Evolutionary conservation across 2,329 filamentous ascomycete genomes (phyloP).

Genomic region (Chaetomiaceae sp.): DNA sequence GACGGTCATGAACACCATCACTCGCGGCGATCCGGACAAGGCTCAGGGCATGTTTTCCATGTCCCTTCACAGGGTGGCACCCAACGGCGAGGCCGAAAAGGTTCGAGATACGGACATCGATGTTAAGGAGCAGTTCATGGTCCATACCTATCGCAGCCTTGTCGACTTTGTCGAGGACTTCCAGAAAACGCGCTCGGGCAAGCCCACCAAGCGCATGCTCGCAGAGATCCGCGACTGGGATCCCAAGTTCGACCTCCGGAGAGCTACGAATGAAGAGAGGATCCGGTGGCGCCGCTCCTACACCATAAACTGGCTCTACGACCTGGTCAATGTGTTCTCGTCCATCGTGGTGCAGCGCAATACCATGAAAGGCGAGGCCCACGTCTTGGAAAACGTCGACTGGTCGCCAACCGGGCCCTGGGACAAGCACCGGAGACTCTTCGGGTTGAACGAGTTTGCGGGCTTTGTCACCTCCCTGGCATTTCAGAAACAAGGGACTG

Average conservation of each 20-base stretch:
- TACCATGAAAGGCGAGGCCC: constrained; percentile 32
- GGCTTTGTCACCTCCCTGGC: constrained; percentile 40
- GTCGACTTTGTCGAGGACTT: constrained; percentile 44
- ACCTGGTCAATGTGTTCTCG: constrained; percentile 45
- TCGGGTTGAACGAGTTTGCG: constrained; percentile 44
- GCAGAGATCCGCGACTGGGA: constrained; percentile 38
- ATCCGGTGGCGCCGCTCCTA: constrained; percentile 44
- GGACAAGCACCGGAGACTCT: constrained; percentile 36
- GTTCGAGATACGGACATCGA: constrained; percentile 31
- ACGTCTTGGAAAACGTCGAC: constrained; percentile 35
- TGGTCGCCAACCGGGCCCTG: constrained; percentile 40
- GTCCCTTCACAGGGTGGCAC: constrained; percentile 1
- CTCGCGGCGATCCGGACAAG: constrained; percentile 34
- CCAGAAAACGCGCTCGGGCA: constrained; percentile 40
- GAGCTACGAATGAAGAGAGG: constrained; percentile 36
- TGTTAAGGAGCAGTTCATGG: constrained; percentile 41
- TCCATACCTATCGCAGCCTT: constrained; percentile 40
- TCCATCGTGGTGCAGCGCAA: constrained; percentile 37
- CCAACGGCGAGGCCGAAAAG: constrained; percentile 15
- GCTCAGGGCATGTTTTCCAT: constrained; percentile 27
- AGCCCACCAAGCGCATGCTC: constrained; percentile 43
- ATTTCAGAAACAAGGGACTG: constrained; percentile 39
- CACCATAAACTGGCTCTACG: constrained; percentile 50
- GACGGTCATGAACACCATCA: constrained; percentile 36
- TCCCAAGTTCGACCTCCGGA: constrained; percentile 36